Percentiles rank a stretch among this genome's conserved stretches.
These are phyloP conservation scores for Hibiscus mutabilis DNA, from an alignment of 345 rosid genomes.

Conservation along the genomic window DNA sequence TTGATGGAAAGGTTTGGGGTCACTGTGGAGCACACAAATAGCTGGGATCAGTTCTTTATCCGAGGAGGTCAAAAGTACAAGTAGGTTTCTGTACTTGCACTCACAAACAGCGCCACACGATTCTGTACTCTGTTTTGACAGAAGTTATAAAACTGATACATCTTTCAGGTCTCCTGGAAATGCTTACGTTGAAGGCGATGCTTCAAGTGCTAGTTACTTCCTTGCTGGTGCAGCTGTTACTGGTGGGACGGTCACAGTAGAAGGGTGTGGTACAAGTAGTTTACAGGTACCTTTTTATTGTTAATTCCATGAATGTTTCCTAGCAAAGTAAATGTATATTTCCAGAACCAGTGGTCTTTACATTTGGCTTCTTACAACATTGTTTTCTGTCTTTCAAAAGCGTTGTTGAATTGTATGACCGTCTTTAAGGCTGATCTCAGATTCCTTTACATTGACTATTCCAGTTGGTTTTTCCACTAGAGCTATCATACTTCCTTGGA, in stretches of 20 bases:
- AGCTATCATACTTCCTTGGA: background rate
- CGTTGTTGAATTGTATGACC: background rate
- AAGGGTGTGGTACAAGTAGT: constrained; percentile 94
- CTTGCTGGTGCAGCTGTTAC: constrained; percentile 96
- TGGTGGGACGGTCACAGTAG: constrained; percentile 87
- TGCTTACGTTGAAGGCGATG: constrained; percentile 95
- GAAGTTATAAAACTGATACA: constrained; percentile 8
- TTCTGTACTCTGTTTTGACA: constrained; percentile 1
- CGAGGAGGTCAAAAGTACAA: constrained; percentile 84
- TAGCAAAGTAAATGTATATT: background rate
- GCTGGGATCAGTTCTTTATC: constrained; percentile 82
- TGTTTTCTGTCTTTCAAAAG: constrained; percentile 2
- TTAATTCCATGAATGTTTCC: background rate
- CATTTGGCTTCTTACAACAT: background rate
- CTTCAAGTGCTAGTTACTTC: constrained; percentile 98
- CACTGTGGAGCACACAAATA: constrained; percentile 53
- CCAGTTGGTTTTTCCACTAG: background rate
- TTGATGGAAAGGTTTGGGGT: constrained; percentile 93
- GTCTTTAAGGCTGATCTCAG: constrained; percentile 2
- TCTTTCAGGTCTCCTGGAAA: constrained; percentile 76
- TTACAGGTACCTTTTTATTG: constrained; percentile 53
- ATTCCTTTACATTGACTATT: background rate
- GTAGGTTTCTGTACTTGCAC: constrained; percentile 30
- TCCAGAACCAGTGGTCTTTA: background rate
- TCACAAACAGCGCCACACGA: background rate